A percentile compares a stretch with the other conserved stretches of the same genome.
phyloP scores from a whole-genome alignment of 2,329 filamentous ascomycete species.

The Pseudocercospora vitis region DNA sequence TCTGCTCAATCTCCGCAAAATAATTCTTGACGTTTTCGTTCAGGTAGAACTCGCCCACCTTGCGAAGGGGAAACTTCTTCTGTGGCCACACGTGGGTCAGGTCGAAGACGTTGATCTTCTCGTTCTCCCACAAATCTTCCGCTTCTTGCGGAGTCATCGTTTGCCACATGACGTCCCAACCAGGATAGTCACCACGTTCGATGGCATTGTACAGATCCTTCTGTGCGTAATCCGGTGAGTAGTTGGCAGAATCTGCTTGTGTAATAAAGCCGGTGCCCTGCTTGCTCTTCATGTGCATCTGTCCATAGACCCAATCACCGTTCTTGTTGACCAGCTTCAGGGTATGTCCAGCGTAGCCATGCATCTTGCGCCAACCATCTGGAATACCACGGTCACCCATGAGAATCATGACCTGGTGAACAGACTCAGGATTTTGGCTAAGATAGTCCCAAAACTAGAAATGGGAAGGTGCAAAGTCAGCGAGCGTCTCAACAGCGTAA shows the following conservation, averaged over 20 bases:
- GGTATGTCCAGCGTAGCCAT: constrained; percentile 55
- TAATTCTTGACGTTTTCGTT: constrained; percentile 61
- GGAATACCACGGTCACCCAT: constrained; percentile 58
- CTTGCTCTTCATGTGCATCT: constrained; percentile 56
- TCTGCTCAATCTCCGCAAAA: constrained; percentile 68
- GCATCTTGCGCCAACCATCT: constrained; percentile 57
- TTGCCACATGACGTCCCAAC: constrained; percentile 54
- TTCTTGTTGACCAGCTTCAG: constrained; percentile 56
- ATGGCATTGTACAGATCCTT: constrained; percentile 56
- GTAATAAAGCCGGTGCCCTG: constrained; percentile 55
- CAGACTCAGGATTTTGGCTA: constrained; percentile 54
- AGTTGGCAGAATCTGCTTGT: constrained; percentile 52
- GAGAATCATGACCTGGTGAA: constrained; percentile 56
- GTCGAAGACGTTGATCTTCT: constrained; percentile 57
- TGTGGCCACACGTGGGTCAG: constrained; percentile 58
- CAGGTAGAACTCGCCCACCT: constrained; percentile 54
- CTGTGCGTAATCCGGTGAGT: constrained; percentile 54
- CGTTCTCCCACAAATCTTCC: constrained; percentile 53
- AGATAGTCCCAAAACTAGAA: constrained; percentile 69
- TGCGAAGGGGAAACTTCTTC: constrained; percentile 53
- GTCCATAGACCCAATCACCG: constrained; percentile 55
- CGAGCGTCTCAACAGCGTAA: too few species aligned
- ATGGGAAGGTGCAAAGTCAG: too few species aligned
- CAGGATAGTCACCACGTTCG: constrained; percentile 54
- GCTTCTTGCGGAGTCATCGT: constrained; percentile 56